phyloP scores from a whole-genome alignment of 805 yeast genomes.

The Tetrapisispora iriomotensis region DNA sequence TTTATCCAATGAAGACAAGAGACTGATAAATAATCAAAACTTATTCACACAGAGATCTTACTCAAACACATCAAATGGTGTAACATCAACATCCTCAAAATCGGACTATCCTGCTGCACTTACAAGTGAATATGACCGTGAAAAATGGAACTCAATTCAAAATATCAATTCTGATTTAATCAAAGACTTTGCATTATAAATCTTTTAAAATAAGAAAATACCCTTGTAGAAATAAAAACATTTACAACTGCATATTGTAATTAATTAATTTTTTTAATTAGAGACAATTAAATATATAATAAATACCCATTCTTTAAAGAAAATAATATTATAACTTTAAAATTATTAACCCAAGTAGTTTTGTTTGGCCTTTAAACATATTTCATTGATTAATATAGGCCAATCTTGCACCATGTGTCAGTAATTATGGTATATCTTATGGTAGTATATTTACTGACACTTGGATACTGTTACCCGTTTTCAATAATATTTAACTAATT shows the following conservation, averaged over 20 bases:
- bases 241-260: not conserved
- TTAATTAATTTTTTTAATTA: not conserved
- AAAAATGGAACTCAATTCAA: conserved; percentile 23
- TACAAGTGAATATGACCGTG: conserved; percentile 29
- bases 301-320: too few relatives aligned
- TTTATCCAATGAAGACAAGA: conserved; percentile 2
- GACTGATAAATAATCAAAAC: too few relatives aligned
- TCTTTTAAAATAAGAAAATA: not conserved
- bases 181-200: not conserved
- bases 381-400: too few relatives aligned
- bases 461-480: not conserved
- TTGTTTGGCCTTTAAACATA: too few relatives aligned
- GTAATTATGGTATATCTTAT: too few relatives aligned
- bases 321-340: too few relatives aligned
- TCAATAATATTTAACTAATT: not conserved
- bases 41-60: not conserved
- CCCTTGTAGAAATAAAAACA: not conserved
- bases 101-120: conserved; percentile 21
- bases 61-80: not conserved
- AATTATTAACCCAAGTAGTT: too few relatives aligned
- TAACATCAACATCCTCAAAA: conserved; percentile 6
- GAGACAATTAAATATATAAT: not conserved
- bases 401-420: too few relatives aligned
- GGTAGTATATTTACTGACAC: too few relatives aligned
- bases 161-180: not conserved